Evolutionary conservation across 331 rosid genomes (phyloP).

Genomic region (Acacia pycnantha): DNA sequence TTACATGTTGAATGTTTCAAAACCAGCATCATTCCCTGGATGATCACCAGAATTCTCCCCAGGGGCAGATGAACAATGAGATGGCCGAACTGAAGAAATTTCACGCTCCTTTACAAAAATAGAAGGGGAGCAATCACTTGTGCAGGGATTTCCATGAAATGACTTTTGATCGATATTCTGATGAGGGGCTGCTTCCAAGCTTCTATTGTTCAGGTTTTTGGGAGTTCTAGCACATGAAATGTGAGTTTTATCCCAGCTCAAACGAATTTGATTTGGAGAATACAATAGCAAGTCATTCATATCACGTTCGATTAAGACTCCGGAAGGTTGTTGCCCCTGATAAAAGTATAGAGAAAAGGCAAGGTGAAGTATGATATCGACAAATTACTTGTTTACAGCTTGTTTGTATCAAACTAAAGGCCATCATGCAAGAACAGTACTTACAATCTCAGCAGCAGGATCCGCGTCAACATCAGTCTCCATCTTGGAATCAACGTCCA

Average conservation of each 20-base stretch:
- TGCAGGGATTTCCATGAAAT: conserved; percentile 30
- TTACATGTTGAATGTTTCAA: conserved; percentile 68
- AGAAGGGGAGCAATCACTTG: conserved; percentile 52
- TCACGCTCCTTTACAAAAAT: conserved; percentile 47
- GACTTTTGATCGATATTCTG: conserved; percentile 30
- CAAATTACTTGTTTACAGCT: not conserved
- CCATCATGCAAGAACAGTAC: conserved; percentile 31
- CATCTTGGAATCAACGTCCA: conserved; percentile 34
- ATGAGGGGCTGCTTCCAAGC: conserved; percentile 32
- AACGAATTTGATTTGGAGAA: conserved; percentile 58
- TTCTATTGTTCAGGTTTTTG: conserved; percentile 29
- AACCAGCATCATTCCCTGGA: conserved; percentile 39
- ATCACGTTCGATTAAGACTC: conserved; percentile 62
- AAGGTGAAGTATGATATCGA: not conserved
- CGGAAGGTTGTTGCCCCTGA: conserved; percentile 55
- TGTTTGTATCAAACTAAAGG: not conserved
- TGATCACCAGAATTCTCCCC: conserved; percentile 44
- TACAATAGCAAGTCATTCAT: conserved; percentile 50
- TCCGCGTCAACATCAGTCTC: conserved; percentile 20
- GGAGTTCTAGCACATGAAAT: conserved; percentile 47
- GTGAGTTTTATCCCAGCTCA: conserved; percentile 40
- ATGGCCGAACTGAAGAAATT: conserved; percentile 45
- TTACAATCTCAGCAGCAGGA: conserved; percentile 47
- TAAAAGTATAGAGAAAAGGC: conserved; percentile 4
- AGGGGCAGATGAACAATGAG: conserved; percentile 45